Evolutionary conservation across 257 asterid genomes (phyloP).

Genomic region (Parsonsia alboflavescens): DNA sequence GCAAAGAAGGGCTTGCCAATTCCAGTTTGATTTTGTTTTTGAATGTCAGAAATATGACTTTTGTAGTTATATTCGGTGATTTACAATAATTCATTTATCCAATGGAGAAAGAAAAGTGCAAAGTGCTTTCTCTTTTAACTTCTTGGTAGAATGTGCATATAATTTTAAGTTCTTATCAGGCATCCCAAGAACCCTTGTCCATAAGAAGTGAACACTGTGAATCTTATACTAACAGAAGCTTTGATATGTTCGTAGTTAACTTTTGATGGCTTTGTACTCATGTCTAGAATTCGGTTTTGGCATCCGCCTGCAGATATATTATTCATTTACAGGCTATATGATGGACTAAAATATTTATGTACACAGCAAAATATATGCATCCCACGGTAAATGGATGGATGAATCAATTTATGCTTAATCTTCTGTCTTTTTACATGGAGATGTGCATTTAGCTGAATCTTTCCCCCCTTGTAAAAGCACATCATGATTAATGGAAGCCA

Average conservation of each 20-base stretch:
- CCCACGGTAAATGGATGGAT: not conserved
- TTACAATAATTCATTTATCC: no score
- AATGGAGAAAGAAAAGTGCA: no score
- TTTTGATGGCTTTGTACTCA: no score
- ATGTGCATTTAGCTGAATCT: constrained; percentile 51
- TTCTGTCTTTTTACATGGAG: constrained; percentile 50
- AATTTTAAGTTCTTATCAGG: not conserved
- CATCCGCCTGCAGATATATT: not conserved
- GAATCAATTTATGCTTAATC: constrained; percentile 1
- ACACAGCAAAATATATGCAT: not conserved
- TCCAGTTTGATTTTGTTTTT: constrained; percentile 44
- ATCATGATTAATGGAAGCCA: constrained; percentile 85
- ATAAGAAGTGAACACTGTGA: not conserved
- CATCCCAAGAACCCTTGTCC: not conserved
- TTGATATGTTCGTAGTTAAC: no score
- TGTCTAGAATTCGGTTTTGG: no score
- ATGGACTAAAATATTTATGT: no score
- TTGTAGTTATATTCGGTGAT: not conserved
- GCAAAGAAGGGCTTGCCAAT: constrained; percentile 87
- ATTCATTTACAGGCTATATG: not conserved
- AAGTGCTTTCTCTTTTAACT: not conserved
- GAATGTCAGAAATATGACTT: not conserved
- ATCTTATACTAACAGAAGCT: not conserved
- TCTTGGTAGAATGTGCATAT: not conserved
- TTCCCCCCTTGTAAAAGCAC: constrained; percentile 76